Percentiles rank a stretch among this genome's conserved stretches.
Conservation (phyloP, 306 rosid genomes). For the barrel medic (Medicago truncatula) region MtrunA17r5.0-ANR NC_053049.1:30870001-30870500, state of each 20-base stretch:
- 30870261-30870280: slow-evolving; percentile 46
- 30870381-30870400: too few species aligned
- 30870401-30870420: too few species aligned
- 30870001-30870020: background rate
- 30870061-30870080: slow-evolving; percentile 59
- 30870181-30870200: background rate
- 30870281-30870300: slow-evolving; percentile 51
- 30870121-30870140: slow-evolving; percentile 68
- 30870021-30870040: slow-evolving; percentile 76
- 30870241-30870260: slow-evolving; percentile 81
- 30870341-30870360: slow-evolving; percentile 49
- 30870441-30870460: too few species aligned
- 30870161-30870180: background rate
- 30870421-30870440: too few species aligned
- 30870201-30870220: slow-evolving; percentile 47
- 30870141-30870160: background rate
- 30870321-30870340: slow-evolving; percentile 51
- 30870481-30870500: too few species aligned
- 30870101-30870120: slow-evolving; percentile 61
- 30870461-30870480: too few species aligned
- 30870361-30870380: too few species aligned
- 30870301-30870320: slow-evolving; percentile 84
- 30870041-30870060: slow-evolving; percentile 72
- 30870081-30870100: slow-evolving; percentile 50
- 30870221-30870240: slow-evolving; percentile 54